Evolutionary conservation across 257 asterid genomes (phyloP).

Genomic region (Primulina huaijiensis): DNA sequence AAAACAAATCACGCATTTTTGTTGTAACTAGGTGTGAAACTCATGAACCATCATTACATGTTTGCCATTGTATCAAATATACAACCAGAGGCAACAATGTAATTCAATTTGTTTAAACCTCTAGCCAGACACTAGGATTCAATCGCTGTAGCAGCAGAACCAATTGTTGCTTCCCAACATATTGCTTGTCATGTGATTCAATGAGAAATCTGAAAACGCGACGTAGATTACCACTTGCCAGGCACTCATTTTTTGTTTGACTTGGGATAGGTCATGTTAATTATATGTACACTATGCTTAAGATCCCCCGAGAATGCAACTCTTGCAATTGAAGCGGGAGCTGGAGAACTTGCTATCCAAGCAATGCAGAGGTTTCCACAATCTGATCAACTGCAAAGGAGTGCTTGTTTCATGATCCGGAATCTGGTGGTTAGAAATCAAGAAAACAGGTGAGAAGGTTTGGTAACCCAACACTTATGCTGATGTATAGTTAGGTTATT

Average conservation of each 20-base stretch:
- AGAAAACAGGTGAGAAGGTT: conserved; percentile 58
- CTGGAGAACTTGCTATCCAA: conserved; percentile 82
- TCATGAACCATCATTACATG: neutral
- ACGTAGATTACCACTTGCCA: neutral
- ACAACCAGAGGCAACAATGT: too few species aligned
- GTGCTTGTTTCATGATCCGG: conserved; percentile 82
- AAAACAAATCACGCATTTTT: neutral
- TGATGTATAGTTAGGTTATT: too few species aligned
- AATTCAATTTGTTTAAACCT: too few species aligned
- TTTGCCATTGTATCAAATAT: too few species aligned
- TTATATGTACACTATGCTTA: conserved; percentile 64
- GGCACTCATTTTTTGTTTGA: conserved; percentile 10
- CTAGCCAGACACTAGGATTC: neutral
- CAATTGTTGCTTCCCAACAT: neutral
- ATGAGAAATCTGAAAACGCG: conserved; percentile 5
- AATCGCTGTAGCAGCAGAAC: too few species aligned
- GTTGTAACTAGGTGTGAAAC: neutral
- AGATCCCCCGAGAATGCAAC: conserved; percentile 85
- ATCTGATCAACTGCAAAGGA: conserved; percentile 71
- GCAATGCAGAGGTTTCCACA: conserved; percentile 72
- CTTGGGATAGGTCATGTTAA: conserved; percentile 60
- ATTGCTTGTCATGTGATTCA: neutral
- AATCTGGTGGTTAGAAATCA: conserved; percentile 82
- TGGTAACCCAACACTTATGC: neutral
- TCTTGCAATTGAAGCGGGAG: conserved; percentile 85